Base-by-base conservation (phyloP, 768 basidiomycete species). In the Stropharia rugosoannulata region DNA sequence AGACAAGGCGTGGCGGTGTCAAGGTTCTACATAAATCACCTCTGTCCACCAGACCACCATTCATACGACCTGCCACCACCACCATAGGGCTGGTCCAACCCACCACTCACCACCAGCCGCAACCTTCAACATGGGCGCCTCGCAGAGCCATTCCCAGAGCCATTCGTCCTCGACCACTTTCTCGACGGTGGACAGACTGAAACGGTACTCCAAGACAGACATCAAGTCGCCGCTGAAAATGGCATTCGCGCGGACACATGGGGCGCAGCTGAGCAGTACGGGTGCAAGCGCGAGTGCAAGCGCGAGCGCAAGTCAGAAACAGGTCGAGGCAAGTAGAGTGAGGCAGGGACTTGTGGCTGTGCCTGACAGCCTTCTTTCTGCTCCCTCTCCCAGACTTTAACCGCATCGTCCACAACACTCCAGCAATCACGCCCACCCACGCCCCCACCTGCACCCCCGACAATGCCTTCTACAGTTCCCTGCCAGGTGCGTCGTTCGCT, bases 391-490 rank as follows among this genome's bases (percentile, higher is more conserved):
- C 42, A 43, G 22, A 22, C 16, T 22, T 49, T 49, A 13, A 25
- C 53, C 22, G 15, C 39, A n/a, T 12, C 37, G 37, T 19, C n/a
- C 27, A 15, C 38, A 38, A 40, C 25, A 39, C 50, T 38, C 19
- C 37, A 59, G 54, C 58, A 59, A 51, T 50, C 45, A 11, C 49
- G 44, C 37, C 44, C 38, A 44, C 47, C 54, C 55, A 48, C 25
- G 25, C 22, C 36, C 49, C 45, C 42, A 48, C 62, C 54, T 38
- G 49, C 48, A 32, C 59, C 56, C 56, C 55, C 58, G 52, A 4
- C 56, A 48, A 70, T 70, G 68, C 66, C 77, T 45, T 64, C 67
- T 25, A 79, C 78, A 22, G 79, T 80, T 47, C 79, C 79, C 18
- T 80, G 79, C 61, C 75, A 78, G 70, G 79, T 79, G 56, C 43